Evolutionary conservation across 257 asterid genomes (phyloP).

Genomic region (Petunia secreta): DNA sequence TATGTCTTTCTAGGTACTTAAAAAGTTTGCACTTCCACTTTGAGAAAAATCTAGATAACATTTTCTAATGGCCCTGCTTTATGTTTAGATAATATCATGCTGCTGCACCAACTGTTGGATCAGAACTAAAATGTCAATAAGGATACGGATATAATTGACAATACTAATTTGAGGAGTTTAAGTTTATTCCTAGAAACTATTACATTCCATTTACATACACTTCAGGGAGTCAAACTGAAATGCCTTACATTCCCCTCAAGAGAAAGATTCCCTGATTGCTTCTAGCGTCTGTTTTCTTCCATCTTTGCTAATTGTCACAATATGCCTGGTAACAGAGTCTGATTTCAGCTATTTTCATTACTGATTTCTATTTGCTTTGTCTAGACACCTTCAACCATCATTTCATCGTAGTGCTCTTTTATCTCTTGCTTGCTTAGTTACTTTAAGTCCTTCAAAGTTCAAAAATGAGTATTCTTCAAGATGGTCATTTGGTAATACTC

Average conservation of each 20-base stretch:
- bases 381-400: slow-evolving; percentile 16
- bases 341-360: slow-evolving; percentile 2
- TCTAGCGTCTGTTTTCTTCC: neutral
- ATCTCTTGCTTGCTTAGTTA: neutral
- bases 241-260: neutral
- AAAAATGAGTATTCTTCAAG: slow-evolving; percentile 9
- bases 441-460: neutral
- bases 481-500: slow-evolving; percentile 15
- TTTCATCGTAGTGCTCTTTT: slow-evolving; percentile 16
- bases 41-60: neutral
- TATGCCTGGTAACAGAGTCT: neutral
- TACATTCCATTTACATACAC: slow-evolving; percentile 8
- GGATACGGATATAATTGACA: slow-evolving; percentile 5
- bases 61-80: neutral
- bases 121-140: neutral
- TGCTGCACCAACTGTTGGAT: slow-evolving; percentile 14
- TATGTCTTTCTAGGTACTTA: slow-evolving; percentile 14
- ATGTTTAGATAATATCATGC: neutral
- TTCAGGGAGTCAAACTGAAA: slow-evolving; percentile 8
- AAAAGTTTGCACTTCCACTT: slow-evolving; percentile 18
- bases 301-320: neutral
- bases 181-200: neutral
- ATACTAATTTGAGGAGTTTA: slow-evolving; percentile 6
- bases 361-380: slow-evolving; percentile 12
- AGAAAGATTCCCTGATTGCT: slow-evolving; percentile 8